A percentile compares a stretch with the other conserved stretches of the same genome.
Evolutionary conservation across 768 basidiomycete species (phyloP).

Genomic region (Zangia roseola): DNA sequence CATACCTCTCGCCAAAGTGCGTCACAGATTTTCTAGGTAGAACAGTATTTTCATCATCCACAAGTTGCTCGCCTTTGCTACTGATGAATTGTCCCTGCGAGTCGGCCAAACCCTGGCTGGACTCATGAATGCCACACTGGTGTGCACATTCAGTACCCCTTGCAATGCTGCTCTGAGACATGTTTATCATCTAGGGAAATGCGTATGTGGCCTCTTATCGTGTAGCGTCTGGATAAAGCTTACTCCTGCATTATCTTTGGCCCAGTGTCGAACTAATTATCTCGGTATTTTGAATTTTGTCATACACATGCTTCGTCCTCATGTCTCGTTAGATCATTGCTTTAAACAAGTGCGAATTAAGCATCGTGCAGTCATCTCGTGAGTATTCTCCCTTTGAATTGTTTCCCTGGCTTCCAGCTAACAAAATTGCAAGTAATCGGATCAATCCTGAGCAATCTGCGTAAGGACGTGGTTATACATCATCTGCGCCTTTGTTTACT

Average conservation of each 20-base stretch:
- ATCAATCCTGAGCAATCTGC: slow-evolving; percentile 75
- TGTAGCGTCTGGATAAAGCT: background rate
- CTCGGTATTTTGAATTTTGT: slow-evolving; percentile 44
- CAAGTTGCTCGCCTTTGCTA: slow-evolving; percentile 78
- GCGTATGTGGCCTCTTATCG: slow-evolving; percentile 21
- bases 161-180: background rate
- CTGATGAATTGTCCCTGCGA: slow-evolving; percentile 79
- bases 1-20: slow-evolving; percentile 78
- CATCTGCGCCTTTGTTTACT: background rate
- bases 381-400: slow-evolving; percentile 21
- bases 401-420: background rate
- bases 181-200: slow-evolving; percentile 23
- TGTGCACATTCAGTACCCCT: slow-evolving; percentile 31
- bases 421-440: slow-evolving; percentile 59
- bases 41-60: slow-evolving; percentile 1
- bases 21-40: background rate
- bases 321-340: slow-evolving; percentile 63
- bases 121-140: slow-evolving; percentile 81
- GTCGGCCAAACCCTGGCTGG: slow-evolving; percentile 84
- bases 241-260: background rate
- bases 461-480: slow-evolving; percentile 33
- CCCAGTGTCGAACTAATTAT: slow-evolving; percentile 60
- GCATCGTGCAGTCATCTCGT: slow-evolving; percentile 81
- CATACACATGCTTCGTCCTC: background rate
- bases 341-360: slow-evolving; percentile 73